phyloP scores from a whole-genome alignment of 768 basidiomycete species.

The Tylopilus rubrobrunneus region DNA sequence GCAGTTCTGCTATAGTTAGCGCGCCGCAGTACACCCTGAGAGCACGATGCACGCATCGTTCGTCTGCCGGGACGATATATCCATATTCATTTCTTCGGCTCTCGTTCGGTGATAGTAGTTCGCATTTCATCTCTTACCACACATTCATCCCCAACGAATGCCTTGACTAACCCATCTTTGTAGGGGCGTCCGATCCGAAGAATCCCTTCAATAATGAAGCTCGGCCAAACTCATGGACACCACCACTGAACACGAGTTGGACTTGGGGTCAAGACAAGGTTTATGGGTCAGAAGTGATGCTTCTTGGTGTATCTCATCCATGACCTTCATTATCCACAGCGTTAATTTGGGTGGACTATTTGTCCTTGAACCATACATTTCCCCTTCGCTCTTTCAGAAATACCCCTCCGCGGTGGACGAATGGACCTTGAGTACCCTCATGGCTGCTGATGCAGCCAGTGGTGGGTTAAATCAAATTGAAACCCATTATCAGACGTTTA shows the following conservation, averaged over 20 bases:
- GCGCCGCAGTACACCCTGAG: neutral
- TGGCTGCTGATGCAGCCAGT: conserved; percentile 59
- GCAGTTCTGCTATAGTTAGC: neutral
- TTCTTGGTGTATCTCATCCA: neutral
- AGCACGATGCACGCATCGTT: neutral
- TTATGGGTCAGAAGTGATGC: conserved; percentile 44
- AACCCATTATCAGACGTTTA: conserved; percentile 78
- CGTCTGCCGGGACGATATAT: neutral
- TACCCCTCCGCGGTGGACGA: conserved; percentile 60
- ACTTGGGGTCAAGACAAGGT: conserved; percentile 59
- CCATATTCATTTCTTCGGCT: neutral
- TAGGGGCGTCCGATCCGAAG: conserved; percentile 64
- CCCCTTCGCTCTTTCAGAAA: conserved; percentile 57
- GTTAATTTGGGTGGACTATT: conserved; percentile 77
- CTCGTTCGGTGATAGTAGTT: neutral
- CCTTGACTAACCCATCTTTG: conserved; percentile 4
- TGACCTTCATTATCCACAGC: conserved; percentile 26
- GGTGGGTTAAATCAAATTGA: conserved; percentile 68
- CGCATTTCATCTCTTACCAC: neutral
- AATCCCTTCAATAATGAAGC: conserved; percentile 77
- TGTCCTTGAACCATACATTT: conserved; percentile 76
- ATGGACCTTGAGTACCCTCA: conserved; percentile 60
- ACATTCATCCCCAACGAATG: neutral
- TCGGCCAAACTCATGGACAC: conserved; percentile 74
- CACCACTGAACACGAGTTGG: conserved; percentile 75